Percentiles rank a stretch among this genome's conserved stretches.
Conservation (phyloP, 2,329 filamentous ascomycete genomes). For the Pezicula radicicola region DNA sequence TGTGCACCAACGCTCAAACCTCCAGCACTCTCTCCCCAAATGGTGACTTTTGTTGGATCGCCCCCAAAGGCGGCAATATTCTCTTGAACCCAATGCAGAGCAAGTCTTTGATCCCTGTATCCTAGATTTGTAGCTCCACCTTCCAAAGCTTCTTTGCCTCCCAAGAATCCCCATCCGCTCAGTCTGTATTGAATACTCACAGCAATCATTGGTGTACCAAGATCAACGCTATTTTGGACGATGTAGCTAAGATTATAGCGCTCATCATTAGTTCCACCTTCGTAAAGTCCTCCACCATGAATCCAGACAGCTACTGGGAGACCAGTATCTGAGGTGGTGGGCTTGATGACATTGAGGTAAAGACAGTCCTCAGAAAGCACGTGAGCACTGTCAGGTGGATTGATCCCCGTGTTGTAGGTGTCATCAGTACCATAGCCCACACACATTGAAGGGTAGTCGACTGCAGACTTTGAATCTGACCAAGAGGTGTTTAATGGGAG, state of each 20-base stretch:
- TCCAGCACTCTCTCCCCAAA: slow-evolving; percentile 41
- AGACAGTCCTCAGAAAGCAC: slow-evolving; percentile 45
- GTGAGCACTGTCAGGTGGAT: slow-evolving; percentile 4
- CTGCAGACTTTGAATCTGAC: slow-evolving; percentile 8
- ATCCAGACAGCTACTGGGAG: slow-evolving; percentile 56
- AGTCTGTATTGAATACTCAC: slow-evolving; percentile 44
- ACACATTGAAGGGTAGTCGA: slow-evolving; percentile 16
- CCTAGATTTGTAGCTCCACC: slow-evolving; percentile 43
- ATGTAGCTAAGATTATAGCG: slow-evolving; percentile 21
- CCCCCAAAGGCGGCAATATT: slow-evolving; percentile 41
- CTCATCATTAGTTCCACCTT: slow-evolving; percentile 19
- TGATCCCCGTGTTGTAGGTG: not conserved
- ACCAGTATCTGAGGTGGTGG: slow-evolving; percentile 27
- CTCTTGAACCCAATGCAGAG: slow-evolving; percentile 39
- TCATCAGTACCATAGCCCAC: slow-evolving; percentile 22
- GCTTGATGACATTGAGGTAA: slow-evolving; percentile 51
- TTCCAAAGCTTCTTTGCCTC: slow-evolving; percentile 33
- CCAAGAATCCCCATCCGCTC: slow-evolving; percentile 43
- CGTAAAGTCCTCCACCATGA: slow-evolving; percentile 42
- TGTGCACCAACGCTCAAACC: slow-evolving; percentile 18
- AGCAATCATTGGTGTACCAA: slow-evolving; percentile 41
- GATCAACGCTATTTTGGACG: slow-evolving; percentile 33
- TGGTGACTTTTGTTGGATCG: slow-evolving; percentile 39
- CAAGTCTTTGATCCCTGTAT: slow-evolving; percentile 38
- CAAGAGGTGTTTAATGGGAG: slow-evolving; percentile 17